Base-by-base conservation (phyloP, 495 filamentous ascomycete species). In the Penicillium odoratum region DNA sequence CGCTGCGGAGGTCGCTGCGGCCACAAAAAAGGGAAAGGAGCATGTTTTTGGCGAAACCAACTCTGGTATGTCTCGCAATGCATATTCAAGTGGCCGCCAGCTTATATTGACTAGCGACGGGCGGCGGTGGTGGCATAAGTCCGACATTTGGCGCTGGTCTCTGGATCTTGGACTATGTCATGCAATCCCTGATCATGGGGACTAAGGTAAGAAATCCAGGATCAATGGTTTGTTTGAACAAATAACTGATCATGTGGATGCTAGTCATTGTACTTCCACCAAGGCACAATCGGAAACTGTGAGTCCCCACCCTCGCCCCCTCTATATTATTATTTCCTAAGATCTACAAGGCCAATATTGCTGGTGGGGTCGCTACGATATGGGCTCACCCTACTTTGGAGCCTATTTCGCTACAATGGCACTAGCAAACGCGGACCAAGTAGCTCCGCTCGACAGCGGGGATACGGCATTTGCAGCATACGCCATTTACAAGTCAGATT, bases 21-120 rank as follows among this genome's bases (percentile, higher is more conserved):
- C 79, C 7, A 55, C 64, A n/a, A 63, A 50, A 3, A 58, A 70
- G 30, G 74, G 75, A 1, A 84, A 83, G 51, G 72, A 77, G 8
- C 84, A 84, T 61, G 69, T 85, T 9, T 74, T 87, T 30, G 83
- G 83, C 2, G 83, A 87, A 67, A 87, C 81, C 0, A 85, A 85
- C 58, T 83, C 79, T 0, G 80, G 80, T 81, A 72, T 6, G 51
- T 58, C 28, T 26, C 34, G 10, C 29, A 26, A 0, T 16, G 5
- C 9, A 15, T 4, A 29, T 26, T 4, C 13, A 11, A 11, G 5
- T 10, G 8, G 48, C 26, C 33, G 26, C 56, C 64, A 38, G 63
- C 33, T 2, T 7, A 25, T 29, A 15, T n/a, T 38, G 3, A 15
- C 28, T 2, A 73, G 71, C 69, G 7, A 71, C 69, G 3, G 63